Conservation (phyloP, 2,329 filamentous ascomycete genomes). For the Diplodia corticola region DNA sequence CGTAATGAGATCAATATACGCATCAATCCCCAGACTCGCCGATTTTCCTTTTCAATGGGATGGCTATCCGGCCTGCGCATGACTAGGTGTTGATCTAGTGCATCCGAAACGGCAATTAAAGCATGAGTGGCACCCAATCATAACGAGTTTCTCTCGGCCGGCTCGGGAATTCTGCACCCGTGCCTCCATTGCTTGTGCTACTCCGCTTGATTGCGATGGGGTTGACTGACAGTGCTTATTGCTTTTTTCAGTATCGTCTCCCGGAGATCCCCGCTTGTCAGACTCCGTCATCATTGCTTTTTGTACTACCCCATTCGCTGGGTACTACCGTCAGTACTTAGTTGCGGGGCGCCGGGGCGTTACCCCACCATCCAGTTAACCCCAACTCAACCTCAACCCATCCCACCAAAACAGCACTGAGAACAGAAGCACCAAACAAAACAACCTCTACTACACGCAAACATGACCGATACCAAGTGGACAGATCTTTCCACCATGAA, state of each 20-base stretch:
- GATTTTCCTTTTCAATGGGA: background rate
- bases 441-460: background rate
- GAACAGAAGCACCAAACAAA: background rate
- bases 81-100: background rate
- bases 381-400: background rate
- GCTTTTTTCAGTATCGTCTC: background rate
- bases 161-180: background rate
- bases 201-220: background rate
- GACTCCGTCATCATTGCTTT: background rate
- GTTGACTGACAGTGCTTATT: background rate
- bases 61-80: background rate
- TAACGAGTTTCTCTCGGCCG: background rate
- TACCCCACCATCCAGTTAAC: background rate
- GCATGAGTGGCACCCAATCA: background rate
- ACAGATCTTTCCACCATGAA: background rate
- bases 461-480: constrained; percentile 3
- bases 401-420: background rate
- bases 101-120: background rate
- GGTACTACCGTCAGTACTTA: background rate
- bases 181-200: background rate
- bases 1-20: background rate
- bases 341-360: background rate
- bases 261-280: background rate
- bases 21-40: background rate
- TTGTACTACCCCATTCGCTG: background rate